phyloP scores from a whole-genome alignment of 1,284 basidiomycete genomes.

The Ganoderma boninense region DNA sequence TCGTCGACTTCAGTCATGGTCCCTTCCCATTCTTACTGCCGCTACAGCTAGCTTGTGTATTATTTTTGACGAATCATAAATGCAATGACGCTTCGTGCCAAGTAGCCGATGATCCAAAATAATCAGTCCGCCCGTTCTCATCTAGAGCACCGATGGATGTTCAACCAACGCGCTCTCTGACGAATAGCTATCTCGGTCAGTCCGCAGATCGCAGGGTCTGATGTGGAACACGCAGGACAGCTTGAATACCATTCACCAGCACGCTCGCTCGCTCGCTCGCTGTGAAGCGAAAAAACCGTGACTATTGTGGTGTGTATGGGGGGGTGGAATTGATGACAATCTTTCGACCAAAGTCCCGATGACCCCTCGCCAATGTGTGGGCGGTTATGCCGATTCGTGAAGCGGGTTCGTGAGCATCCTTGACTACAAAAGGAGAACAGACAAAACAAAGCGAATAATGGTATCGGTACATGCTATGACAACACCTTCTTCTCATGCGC shows the following conservation, averaged over 20 bases:
- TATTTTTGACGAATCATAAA: not conserved
- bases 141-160: no score
- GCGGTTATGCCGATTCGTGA: not conserved
- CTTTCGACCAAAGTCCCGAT: no score
- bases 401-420: slow-evolving; percentile 13
- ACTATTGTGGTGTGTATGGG: no score
- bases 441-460: slow-evolving; percentile 24
- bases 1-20: not conserved
- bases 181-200: no score
- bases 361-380: not conserved
- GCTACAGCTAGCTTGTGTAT: not conserved
- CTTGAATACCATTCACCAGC: no score
- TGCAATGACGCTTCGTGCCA: not conserved
- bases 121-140: no score
- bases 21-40: not conserved
- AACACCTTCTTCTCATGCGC: slow-evolving; percentile 20
- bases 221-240: no score
- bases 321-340: not conserved
- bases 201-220: no score
- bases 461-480: slow-evolving; percentile 27
- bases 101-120: not conserved
- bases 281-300: no score
- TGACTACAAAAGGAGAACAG: slow-evolving; percentile 22
- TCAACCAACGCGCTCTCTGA: no score
- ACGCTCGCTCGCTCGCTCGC: no score